Evolutionary conservation across 768 basidiomycete genomes (phyloP), one percentile per base, ranked within the genome.

Genomic region (Lactarius sanguifluus): DNA sequence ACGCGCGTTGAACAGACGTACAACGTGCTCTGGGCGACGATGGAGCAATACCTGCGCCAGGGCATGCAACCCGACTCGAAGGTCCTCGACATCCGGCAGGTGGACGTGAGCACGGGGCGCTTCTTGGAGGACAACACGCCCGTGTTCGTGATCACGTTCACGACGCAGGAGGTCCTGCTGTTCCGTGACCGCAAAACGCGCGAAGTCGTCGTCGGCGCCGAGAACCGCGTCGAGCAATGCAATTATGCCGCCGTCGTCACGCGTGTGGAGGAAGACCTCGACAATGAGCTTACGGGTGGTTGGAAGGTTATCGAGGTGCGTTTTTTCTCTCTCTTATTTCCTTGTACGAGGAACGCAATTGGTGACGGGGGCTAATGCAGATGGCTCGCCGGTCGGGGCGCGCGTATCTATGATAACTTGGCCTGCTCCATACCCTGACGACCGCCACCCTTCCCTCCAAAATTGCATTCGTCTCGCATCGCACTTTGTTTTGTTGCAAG

Each of bases 251-350:
- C 94, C 30, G 95, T 93, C 1, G 77, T 99, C 66, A 98, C 96
- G 20, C 86, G 96, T 32, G 79, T 94, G 36, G 89, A 92, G 73
- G 89, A 90, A 72, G 94, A 98, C 74, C 79, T 98, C 68, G 87
- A 87, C 34, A 92, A 98, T 75, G 92, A 95, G 76, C 81, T 97
- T 55, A 99, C 97, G 0, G 95, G 93, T 52, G 97, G 97, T 15
- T 99, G 97, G 96, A 98, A 98, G 78, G 86, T 98, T 61, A 84
- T 98, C 32, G 96, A 98, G 88, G 94, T 95, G 74, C 59, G 85
- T 78, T 18, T 47, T 34, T 30, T 50, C 41, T 30, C 13, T 18
- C 32, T 36, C 36, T 36, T 40, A 40, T n/a, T 50, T 50, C 3
- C 6, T n/a, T 23, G 23, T 34, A 28, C 20, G 47, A 18, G 20